phyloP scores from a whole-genome alignment of 1,284 basidiomycete genomes.

The Xerocomus amazonicus region DNA sequence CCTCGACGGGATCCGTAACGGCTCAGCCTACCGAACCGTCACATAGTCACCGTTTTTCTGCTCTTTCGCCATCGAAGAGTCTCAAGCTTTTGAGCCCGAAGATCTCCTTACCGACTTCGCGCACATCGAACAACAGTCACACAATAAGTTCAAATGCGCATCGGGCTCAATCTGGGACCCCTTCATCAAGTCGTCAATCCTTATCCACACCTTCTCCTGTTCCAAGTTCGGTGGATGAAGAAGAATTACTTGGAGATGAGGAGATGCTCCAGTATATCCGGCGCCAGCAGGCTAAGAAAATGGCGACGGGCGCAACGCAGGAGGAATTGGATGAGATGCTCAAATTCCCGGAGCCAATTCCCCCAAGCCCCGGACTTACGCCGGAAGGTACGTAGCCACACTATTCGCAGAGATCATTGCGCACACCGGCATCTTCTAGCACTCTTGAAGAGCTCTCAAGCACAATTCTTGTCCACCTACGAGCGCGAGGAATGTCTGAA shows the following conservation, averaged over 20 bases:
- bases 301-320: constrained; percentile 79
- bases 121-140: constrained; percentile 45
- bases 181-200: constrained; percentile 72
- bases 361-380: constrained; percentile 65
- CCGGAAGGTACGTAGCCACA: constrained; percentile 59
- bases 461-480: constrained; percentile 72
- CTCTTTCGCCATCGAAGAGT: constrained; percentile 77
- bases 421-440: constrained; percentile 37
- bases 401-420: constrained; percentile 2
- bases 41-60: constrained; percentile 62
- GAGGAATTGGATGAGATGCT: constrained; percentile 87
- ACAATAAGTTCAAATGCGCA: constrained; percentile 48
- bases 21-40: constrained; percentile 30
- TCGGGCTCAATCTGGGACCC: constrained; percentile 53
- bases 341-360: constrained; percentile 87
- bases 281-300: constrained; percentile 84
- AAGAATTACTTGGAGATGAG: constrained; percentile 88
- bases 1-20: constrained; percentile 56
- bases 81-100: constrained; percentile 78
- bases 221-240: constrained; percentile 77
- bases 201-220: constrained; percentile 78
- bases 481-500: constrained; percentile 93
- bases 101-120: constrained; percentile 56
- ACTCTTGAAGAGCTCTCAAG: constrained; percentile 58
- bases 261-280: constrained; percentile 96